phyloP scores from a whole-genome alignment of 2,329 filamentous ascomycete genomes.

The Pseudogymnoascus sp. region DNA sequence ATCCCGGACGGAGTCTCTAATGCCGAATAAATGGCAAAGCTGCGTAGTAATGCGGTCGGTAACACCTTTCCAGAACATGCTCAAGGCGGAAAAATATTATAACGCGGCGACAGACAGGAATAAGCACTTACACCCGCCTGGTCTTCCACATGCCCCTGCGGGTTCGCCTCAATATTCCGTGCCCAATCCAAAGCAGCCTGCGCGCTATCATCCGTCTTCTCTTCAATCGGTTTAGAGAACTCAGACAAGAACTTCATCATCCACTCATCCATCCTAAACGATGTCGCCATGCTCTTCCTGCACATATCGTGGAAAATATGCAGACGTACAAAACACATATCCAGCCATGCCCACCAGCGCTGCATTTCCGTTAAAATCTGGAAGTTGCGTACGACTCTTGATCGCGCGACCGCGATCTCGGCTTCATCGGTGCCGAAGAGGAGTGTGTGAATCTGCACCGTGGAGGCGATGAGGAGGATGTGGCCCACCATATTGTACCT shows the following conservation, averaged over 20 bases:
- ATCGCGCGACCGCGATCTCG: slow-evolving; percentile 30
- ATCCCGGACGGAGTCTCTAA: not conserved
- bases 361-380: slow-evolving; percentile 34
- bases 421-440: slow-evolving; percentile 33
- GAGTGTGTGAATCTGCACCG: slow-evolving; percentile 38
- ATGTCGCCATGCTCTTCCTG: slow-evolving; percentile 29
- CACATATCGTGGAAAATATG: slow-evolving; percentile 36
- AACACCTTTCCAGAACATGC: not conserved
- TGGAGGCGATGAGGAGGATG: slow-evolving; percentile 39
- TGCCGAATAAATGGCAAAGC: not conserved
- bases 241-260: slow-evolving; percentile 33
- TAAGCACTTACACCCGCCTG: not conserved
- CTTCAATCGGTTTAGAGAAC: slow-evolving; percentile 26
- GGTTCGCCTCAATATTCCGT: not conserved
- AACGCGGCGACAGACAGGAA: not conserved
- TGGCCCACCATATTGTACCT: slow-evolving; percentile 39
- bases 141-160: not conserved
- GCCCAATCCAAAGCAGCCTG: not conserved
- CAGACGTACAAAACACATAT: slow-evolving; percentile 32
- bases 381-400: slow-evolving; percentile 37
- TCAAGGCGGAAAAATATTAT: not conserved
- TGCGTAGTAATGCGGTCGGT: not conserved
- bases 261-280: slow-evolving; percentile 35
- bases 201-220: slow-evolving; percentile 13
- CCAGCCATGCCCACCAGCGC: slow-evolving; percentile 34